phyloP scores from a whole-genome alignment of 2,329 filamentous ascomycete genomes.

The Plenodomus biglobosus region DNA sequence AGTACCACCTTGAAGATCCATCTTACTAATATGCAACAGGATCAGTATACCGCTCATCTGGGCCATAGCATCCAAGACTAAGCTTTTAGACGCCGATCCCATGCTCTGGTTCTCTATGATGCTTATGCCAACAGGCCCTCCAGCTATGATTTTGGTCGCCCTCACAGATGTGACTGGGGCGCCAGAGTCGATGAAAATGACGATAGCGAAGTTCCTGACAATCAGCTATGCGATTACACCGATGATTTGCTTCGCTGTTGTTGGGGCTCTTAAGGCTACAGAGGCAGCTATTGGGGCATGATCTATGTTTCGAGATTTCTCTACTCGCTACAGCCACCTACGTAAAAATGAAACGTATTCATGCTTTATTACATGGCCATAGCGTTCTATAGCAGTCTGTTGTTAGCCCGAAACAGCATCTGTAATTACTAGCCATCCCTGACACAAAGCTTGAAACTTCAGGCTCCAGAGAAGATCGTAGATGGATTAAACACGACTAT shows the following conservation, averaged over 20 bases:
- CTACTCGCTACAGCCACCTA: too few species aligned
- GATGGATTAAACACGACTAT: too few species aligned
- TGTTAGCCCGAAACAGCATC: too few species aligned
- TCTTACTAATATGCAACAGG: slow-evolving; percentile 11
- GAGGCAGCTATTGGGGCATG: slow-evolving; percentile 10
- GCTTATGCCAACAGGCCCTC: slow-evolving; percentile 60
- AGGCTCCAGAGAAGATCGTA: too few species aligned
- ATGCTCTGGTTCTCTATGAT: slow-evolving; percentile 68
- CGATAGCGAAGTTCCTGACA: slow-evolving; percentile 56
- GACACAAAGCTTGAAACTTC: too few species aligned
- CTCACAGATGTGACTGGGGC: slow-evolving; percentile 54
- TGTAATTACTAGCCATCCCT: too few species aligned
- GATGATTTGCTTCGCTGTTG: slow-evolving; percentile 49
- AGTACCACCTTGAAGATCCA: neutral
- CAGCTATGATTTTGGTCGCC: slow-evolving; percentile 56
- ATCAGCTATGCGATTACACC: slow-evolving; percentile 49
- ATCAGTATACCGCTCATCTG: slow-evolving; percentile 60
- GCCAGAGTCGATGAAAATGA: slow-evolving; percentile 53
- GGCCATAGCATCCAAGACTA: slow-evolving; percentile 55
- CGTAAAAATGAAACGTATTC: too few species aligned
- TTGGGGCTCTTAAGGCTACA: slow-evolving; percentile 46
- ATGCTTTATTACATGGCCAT: too few species aligned
- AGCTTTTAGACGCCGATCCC: slow-evolving; percentile 58
- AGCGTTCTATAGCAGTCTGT: too few species aligned
- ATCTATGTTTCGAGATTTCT: neutral